A percentile compares a stretch with the other conserved stretches of the same genome.
Evolutionary conservation across 345 rosid genomes (phyloP).

Genomic region (Pugionium cornutum): DNA sequence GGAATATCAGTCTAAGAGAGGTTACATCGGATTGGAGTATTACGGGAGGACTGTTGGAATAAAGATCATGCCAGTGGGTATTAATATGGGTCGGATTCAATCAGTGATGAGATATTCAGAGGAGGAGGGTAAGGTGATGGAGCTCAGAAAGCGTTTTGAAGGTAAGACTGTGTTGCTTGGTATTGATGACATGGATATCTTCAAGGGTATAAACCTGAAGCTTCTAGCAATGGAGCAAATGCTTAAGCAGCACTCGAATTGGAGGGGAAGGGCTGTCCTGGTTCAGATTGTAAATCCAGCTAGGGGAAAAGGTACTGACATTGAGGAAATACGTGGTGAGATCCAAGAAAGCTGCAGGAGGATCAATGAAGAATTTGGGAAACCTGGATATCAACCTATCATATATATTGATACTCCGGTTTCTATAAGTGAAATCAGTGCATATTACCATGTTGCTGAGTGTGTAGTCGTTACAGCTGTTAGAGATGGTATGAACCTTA

Average conservation of each 20-base stretch:
- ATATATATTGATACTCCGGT: slow-evolving; percentile 39
- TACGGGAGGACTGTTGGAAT: slow-evolving; percentile 48
- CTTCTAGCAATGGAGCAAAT: slow-evolving; percentile 48
- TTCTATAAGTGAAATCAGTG: slow-evolving; percentile 35
- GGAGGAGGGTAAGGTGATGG: slow-evolving; percentile 42
- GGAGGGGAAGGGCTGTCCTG: slow-evolving; percentile 47
- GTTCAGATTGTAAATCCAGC: slow-evolving; percentile 47
- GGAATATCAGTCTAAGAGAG: slow-evolving; percentile 46
- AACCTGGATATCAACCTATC: slow-evolving; percentile 46
- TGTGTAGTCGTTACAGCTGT: slow-evolving; percentile 47
- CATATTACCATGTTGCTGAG: slow-evolving; percentile 44
- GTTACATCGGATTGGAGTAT: slow-evolving; percentile 46
- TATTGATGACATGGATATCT: slow-evolving; percentile 45
- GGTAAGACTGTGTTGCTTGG: slow-evolving; percentile 46
- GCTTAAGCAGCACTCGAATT: slow-evolving; percentile 41
- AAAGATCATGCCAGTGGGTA: slow-evolving; percentile 48
- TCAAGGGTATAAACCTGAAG: slow-evolving; percentile 45
- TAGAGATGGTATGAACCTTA: slow-evolving; percentile 48
- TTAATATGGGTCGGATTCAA: slow-evolving; percentile 45
- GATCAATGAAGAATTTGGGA: slow-evolving; percentile 41
- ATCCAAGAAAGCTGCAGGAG: slow-evolving; percentile 41
- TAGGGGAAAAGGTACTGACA: slow-evolving; percentile 42
- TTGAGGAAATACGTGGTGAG: slow-evolving; percentile 36
- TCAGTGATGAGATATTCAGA: slow-evolving; percentile 45
- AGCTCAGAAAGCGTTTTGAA: slow-evolving; percentile 41